Evolutionary conservation across 1,284 basidiomycete genomes (phyloP), one percentile per base, ranked within the genome.

Genomic region (Ganoderma resinaceum): DNA sequence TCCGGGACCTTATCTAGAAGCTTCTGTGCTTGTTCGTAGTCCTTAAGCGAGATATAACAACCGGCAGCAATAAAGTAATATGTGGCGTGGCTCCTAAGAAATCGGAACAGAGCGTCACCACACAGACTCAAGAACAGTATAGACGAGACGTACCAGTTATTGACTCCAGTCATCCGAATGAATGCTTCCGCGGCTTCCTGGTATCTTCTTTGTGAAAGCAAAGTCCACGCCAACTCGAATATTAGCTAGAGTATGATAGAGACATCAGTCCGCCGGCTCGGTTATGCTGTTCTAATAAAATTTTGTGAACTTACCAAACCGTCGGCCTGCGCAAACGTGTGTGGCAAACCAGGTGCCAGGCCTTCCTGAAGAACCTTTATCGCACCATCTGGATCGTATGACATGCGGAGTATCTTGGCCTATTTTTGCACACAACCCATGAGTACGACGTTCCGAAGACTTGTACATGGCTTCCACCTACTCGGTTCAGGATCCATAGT

Each of bases 371-470:
- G 79, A 3, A 89, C 86, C 29, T 80, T 75, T 38, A 94, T 92
- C 0, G 93, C 91, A 8, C 83, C 86, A 37, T 86, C 82, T 0
- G 89, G 81, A 72, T 93, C 85, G 63, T 84, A 79, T 2, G 87
- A 85, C 89, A 94, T 91, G 11, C 92, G 90, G 64, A 89, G 79
- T 26, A 94, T 89, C 76, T 93, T 94, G 2, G 91, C 92, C 90
- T 92, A 66, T 42, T 26, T 29, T 57, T 20, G 20, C 20, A n/a
- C 33, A 58, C 23, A 23, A 53, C 38, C 26, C 33, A 62, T 55
- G 23, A 12, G 53, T 61, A 5, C 46, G 61, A n/a, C n/a, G 61
- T 20, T 40, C 49, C 18, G 23, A 23, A 38, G 35, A 29, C 16
- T 60, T 60, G 37, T 40, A 29, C 37, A 43, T 7, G 43, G 23